These are phyloP conservation scores for Euphorbia lathyris DNA, from an alignment of 345 rosid species.

Conservation along the genomic window DNA sequence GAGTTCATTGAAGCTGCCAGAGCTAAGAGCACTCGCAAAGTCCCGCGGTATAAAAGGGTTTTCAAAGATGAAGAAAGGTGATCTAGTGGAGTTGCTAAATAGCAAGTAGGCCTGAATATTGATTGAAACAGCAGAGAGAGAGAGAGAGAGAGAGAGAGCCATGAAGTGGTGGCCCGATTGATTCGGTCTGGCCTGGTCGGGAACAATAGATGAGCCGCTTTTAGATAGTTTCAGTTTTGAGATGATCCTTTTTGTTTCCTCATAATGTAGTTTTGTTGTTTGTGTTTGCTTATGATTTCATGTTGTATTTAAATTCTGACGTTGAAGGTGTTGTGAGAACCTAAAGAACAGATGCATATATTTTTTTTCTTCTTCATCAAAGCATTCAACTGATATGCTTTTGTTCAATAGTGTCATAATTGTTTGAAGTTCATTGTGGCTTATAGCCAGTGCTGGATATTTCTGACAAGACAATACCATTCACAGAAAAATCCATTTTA, in stretches of 20 bases:
- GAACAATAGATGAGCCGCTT: not conserved
- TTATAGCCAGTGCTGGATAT: no score
- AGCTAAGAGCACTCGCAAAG: conserved; percentile 73
- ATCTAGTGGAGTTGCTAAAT: conserved; percentile 55
- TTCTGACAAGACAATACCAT: no score
- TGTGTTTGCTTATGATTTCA: not conserved
- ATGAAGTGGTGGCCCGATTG: no score
- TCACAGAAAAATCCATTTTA: no score
- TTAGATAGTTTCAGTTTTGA: conserved; percentile 20
- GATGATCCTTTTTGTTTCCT: conserved; percentile 15
- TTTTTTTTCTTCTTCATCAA: not conserved
- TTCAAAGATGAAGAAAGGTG: conserved; percentile 82
- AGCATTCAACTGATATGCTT: not conserved
- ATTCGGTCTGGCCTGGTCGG: no score
- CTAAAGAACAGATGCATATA: not conserved
- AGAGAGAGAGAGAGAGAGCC: not conserved
- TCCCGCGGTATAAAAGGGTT: conserved; percentile 72
- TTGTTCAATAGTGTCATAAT: no score
- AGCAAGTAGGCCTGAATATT: conserved; percentile 27
- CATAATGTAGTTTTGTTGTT: conserved; percentile 3
- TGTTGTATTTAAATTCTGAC: not conserved
- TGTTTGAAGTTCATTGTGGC: no score
- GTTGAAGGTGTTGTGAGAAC: not conserved
- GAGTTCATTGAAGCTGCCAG: conserved; percentile 57
- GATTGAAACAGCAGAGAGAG: conserved; percentile 6